These are phyloP conservation scores for Lepidium africanum DNA, from an alignment of 345 rosid species.

Conservation along the genomic window DNA sequence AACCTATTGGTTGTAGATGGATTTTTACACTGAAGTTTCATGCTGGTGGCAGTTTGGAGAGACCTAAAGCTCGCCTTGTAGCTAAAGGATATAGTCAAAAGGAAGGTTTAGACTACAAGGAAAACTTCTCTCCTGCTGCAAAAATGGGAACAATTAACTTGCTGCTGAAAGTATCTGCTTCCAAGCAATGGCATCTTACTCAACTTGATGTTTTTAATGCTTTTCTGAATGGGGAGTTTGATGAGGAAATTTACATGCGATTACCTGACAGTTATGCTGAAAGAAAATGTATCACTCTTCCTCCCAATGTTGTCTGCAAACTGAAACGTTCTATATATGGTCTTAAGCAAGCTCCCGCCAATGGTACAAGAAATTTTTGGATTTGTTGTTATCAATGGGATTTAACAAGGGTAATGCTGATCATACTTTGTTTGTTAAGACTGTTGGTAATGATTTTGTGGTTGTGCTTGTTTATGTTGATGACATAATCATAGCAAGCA, in stretches of 20 bases:
- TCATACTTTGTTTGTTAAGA: neutral
- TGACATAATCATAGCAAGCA: neutral
- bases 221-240: neutral
- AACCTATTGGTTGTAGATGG: neutral
- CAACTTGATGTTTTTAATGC: neutral
- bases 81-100: neutral
- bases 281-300: neutral
- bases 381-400: fast-evolving
- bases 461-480: neutral
- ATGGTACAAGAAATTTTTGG: neutral
- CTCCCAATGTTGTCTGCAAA: neutral
- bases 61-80: neutral
- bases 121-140: neutral
- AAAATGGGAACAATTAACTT: neutral
- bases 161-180: neutral
- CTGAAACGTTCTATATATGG: neutral
- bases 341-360: neutral
- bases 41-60: neutral
- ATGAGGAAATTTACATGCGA: neutral
- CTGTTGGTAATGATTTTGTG: fast-evolving
- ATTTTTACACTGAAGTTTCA: neutral
- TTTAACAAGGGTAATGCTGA: neutral
- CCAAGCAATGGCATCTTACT: neutral
- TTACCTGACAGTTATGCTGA: neutral
- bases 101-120: neutral